Conservation (phyloP, 768 basidiomycete species). For the Termitomyces sp. region DNA sequence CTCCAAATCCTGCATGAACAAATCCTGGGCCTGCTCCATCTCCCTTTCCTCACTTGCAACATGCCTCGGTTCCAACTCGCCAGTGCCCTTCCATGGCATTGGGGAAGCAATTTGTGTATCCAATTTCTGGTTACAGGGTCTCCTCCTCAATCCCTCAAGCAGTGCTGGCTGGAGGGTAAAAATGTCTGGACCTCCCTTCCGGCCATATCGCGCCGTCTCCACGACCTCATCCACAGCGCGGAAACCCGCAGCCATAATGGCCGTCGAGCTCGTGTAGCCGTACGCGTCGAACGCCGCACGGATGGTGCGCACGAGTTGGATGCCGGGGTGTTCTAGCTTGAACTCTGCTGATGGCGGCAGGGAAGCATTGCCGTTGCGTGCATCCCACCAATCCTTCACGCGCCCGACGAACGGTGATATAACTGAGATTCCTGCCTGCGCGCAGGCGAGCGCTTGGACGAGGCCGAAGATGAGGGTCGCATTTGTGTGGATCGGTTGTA, state of each 20-base stretch:
- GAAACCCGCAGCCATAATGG: constrained; percentile 32
- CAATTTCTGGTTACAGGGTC: neutral
- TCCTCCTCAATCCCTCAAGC: constrained; percentile 19
- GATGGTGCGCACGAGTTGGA: constrained; percentile 24
- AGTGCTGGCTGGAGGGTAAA: constrained; percentile 30
- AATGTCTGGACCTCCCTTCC: constrained; percentile 21
- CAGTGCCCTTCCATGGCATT: too few relatives aligned
- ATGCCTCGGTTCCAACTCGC: neutral
- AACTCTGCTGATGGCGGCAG: neutral
- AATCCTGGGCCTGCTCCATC: neutral
- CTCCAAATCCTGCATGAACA: constrained; percentile 18
- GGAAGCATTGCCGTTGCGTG: constrained; percentile 2
- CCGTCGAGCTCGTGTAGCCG: constrained; percentile 20
- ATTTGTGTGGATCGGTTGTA: constrained; percentile 25
- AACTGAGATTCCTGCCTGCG: constrained; percentile 27
- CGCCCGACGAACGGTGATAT: constrained; percentile 33
- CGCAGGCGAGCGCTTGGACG: constrained; percentile 30
- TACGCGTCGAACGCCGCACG: constrained; percentile 18
- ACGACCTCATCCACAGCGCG: constrained; percentile 25
- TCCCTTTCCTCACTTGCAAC: neutral
- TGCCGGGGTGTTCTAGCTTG: constrained; percentile 24
- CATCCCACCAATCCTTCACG: constrained; percentile 33
- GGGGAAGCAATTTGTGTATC: too few relatives aligned
- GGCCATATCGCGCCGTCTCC: constrained; percentile 21
- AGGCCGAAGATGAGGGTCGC: constrained; percentile 29